Percentiles rank a stretch among this genome's conserved stretches.
Conservation (phyloP, 2,329 filamentous ascomycete species). For the Fusarium ambrosium region DNA sequence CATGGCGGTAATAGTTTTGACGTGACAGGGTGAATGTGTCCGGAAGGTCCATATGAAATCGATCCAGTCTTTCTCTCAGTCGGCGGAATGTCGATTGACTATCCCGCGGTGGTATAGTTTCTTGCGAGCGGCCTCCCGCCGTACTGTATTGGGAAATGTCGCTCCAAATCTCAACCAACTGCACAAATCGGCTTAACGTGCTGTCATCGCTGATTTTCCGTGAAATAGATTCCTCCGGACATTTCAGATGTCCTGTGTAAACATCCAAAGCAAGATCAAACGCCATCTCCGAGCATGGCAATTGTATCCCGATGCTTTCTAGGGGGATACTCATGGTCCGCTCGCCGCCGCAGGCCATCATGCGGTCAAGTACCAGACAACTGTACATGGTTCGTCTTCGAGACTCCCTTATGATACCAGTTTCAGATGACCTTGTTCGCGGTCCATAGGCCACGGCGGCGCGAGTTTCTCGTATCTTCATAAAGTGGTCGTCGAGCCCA, state of each 20-base stretch:
- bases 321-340: slow-evolving; percentile 71
- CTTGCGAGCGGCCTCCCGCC: slow-evolving; percentile 64
- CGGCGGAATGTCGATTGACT: slow-evolving; percentile 65
- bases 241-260: slow-evolving; percentile 62
- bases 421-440: slow-evolving; percentile 36
- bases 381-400: slow-evolving; percentile 80
- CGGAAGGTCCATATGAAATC: slow-evolving; percentile 60
- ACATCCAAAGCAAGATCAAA: slow-evolving; percentile 74
- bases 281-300: slow-evolving; percentile 75
- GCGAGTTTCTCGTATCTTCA: slow-evolving; percentile 6
- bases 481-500: slow-evolving; percentile 65
- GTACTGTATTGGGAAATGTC: slow-evolving; percentile 70
- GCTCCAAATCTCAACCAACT: slow-evolving; percentile 71
- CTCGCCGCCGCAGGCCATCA: slow-evolving; percentile 74
- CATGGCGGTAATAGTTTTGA: slow-evolving; percentile 75
- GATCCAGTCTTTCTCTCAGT: slow-evolving; percentile 64
- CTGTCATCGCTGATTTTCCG: slow-evolving; percentile 57
- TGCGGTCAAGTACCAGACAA: slow-evolving; percentile 79
- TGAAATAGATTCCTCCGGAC: slow-evolving; percentile 28
- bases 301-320: slow-evolving; percentile 72
- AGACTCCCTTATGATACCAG: slow-evolving; percentile 71
- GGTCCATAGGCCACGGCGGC: neutral
- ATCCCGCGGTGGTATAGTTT: slow-evolving; percentile 71
- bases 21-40: slow-evolving; percentile 69
- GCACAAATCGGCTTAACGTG: slow-evolving; percentile 66